Evolutionary conservation across 2,329 filamentous ascomycete species (phyloP), one percentile per base, ranked within the genome.

Genomic region (Tolypocladium sp.): DNA sequence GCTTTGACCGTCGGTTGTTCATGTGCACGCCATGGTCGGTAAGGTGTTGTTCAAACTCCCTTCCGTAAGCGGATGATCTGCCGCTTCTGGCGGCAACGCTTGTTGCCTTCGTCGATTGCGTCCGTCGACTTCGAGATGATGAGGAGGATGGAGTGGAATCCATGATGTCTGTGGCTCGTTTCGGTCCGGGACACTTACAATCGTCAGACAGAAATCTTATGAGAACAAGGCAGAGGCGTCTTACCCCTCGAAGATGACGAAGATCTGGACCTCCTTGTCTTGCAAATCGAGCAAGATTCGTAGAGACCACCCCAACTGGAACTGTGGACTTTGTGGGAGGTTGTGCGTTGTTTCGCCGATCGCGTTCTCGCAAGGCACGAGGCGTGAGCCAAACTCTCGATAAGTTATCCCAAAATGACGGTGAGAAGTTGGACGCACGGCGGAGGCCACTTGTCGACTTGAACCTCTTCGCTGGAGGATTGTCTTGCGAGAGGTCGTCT

Each of bases 251-350:
- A 42, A 68, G 56, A 62, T 64, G 58, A 51, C 58, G 22, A 38
- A 67, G 55, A 58, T 69, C 65, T 57, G 65, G 64, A 22, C 66
- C 65, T 37, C 64, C 64, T 59, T 61, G 58, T 52, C 62, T 44
- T 25, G 42, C 42, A 13, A 44, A 44, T 10, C n/a, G n/a, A 10
- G 4, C n/a, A n/a, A 44, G n/a, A n/a, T 22, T 8, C 41, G 7
- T 44, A n/a, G 41, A 44, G 10, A 44, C 41, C 9, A 44, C 41
- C 9, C 7, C 33, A 35, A 10, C 33, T 35, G 8, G 33, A 10
- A 10, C 41, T 42, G 20, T 20, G 41, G 41, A 42, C 6, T 20
- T 12, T 22, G 41, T 4, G 7, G 41, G 41, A 42, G n/a, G 20
- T 12, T 12, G n/a, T 13, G n/a, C 41, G n/a, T 22, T n/a, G n/a